These are phyloP conservation scores for Bretschneidera sinensis DNA, from an alignment of 345 rosid species.

Conservation along the genomic window DNA sequence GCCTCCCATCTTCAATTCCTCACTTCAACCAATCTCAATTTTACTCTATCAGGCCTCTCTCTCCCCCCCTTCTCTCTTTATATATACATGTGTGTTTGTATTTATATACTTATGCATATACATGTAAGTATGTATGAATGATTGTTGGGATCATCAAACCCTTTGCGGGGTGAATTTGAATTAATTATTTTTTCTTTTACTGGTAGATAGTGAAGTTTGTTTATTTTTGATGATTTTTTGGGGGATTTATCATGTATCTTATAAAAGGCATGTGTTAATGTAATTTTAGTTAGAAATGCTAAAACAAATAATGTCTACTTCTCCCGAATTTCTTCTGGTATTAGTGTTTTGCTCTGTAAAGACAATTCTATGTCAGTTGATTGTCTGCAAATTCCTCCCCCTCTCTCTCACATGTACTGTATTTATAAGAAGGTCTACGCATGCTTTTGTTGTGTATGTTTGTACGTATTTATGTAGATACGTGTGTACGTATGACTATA, in stretches of 20 bases:
- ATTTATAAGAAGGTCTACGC: no score
- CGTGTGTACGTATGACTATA: neutral
- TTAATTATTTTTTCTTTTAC: no score
- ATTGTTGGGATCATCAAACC: neutral
- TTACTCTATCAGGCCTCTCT: constrained; percentile 23
- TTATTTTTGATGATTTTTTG: neutral
- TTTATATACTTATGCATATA: neutral
- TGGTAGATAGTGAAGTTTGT: neutral
- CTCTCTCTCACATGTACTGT: no score
- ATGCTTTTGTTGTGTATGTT: no score
- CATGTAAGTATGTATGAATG: neutral
- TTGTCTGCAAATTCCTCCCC: neutral
- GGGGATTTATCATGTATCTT: neutral
- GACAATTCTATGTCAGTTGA: no score
- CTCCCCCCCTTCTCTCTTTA: neutral
- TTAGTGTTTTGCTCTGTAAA: neutral
- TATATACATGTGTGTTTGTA: neutral
- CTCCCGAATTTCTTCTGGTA: neutral
- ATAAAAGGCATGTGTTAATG: neutral
- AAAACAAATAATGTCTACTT: no score
- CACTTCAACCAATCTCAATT: neutral
- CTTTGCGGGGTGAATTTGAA: neutral
- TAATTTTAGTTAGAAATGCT: no score
- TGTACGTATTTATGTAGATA: neutral
- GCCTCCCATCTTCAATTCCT: constrained; percentile 4